Evolutionary conservation across 768 basidiomycete genomes (phyloP), one percentile per base, ranked within the genome.

Genomic region (Podaxis mareebaensis): DNA sequence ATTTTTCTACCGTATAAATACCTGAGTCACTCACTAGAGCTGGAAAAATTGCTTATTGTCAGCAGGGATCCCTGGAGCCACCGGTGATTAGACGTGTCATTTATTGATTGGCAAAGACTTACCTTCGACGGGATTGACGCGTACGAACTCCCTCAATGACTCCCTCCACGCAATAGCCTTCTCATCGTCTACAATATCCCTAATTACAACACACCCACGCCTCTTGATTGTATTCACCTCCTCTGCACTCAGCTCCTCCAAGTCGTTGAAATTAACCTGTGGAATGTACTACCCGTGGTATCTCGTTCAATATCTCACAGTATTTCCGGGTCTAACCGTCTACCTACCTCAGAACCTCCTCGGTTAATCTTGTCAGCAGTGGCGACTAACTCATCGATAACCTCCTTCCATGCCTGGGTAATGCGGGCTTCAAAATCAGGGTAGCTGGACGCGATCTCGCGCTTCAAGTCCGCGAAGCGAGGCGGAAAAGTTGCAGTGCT

Each of bases 11-110:
- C 15, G 33, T 22, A 39, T 22, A 6, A 39, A 20, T 30, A 4
- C 36, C n/a, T 5, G 20, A 30, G 28, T 11, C 22, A 77, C 84
- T 58, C 67, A 89, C 89, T 90, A 91, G 54, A 91, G 82, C 68
- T 85, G 76, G 74, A 88, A 91, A 74, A 92, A 90, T 67, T 91
- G 89, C 57, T 87, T 89, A 67, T 91, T 75, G n/a, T 80, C 66
- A 4, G 64, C 78, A 0, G 89, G 87, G 36, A 79, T 59, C 17
- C 87, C 86, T 88, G 46, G n/a, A 56, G 28, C 26, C 4, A 26
- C n/a, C 15, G 10, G 20, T 46, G n/a, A 10, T 42, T 17, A 33
- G 46, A 3, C 28, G 24, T 13, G 17, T 7, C 33, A 12, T 59
- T 48, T 24, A 38, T 20, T 26, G 20, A 11, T n/a, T 53, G 15